phyloP scores from a whole-genome alignment of 345 rosid genomes.

The Reutealis trisperma region DNA sequence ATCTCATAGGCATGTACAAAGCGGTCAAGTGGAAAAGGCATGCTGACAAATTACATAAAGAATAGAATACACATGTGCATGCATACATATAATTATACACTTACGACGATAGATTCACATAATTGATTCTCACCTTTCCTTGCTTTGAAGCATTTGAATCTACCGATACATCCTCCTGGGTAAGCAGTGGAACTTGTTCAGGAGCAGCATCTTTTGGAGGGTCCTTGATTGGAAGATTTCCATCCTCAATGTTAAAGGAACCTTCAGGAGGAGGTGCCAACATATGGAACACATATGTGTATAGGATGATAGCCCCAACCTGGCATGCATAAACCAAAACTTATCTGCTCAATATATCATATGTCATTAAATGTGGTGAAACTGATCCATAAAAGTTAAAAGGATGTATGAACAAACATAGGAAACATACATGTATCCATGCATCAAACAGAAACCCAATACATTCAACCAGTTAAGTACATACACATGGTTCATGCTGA shows the following conservation, averaged over 20 bases:
- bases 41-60: not conserved
- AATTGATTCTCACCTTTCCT: slow-evolving; percentile 56
- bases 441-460: not conserved
- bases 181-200: slow-evolving; percentile 72
- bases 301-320: slow-evolving; percentile 98
- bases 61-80: not conserved
- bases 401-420: not conserved
- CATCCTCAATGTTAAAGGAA: slow-evolving; percentile 62
- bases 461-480: not conserved
- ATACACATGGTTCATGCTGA: not conserved
- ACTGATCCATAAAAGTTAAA: not conserved
- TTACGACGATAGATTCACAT: not conserved
- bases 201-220: slow-evolving; percentile 44
- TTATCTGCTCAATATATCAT: not conserved
- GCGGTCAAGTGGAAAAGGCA: slow-evolving; percentile 5
- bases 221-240: slow-evolving; percentile 55
- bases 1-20: not conserved
- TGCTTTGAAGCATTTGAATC: slow-evolving; percentile 39
- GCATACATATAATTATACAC: too few relatives aligned
- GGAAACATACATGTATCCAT: not conserved
- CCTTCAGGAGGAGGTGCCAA: slow-evolving; percentile 94
- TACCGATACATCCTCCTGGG: slow-evolving; percentile 29
- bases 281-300: slow-evolving; percentile 94
- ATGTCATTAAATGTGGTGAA: not conserved
- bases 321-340: slow-evolving; percentile 39